These are phyloP conservation scores for Metarhizium anisopliae DNA, from an alignment of 2,329 filamentous ascomycete genomes.

Conservation along the genomic window DNA sequence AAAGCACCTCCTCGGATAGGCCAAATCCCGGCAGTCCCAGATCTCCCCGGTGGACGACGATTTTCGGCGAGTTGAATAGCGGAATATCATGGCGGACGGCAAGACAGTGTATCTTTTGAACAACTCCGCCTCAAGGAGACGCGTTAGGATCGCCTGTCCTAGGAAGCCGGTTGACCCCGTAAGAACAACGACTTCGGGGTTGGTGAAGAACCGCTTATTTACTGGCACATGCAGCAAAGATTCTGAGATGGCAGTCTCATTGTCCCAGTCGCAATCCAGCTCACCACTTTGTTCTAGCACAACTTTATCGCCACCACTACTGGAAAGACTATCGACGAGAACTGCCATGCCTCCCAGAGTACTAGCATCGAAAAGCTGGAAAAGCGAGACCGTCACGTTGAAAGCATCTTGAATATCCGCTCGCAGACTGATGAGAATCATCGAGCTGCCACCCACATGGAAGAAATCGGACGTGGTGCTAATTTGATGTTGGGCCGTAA, in stretches of 20 bases:
- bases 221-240: slow-evolving; percentile 1
- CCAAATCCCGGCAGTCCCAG: slow-evolving; percentile 26
- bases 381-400: neutral
- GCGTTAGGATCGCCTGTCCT: slow-evolving; percentile 26
- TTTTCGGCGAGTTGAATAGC: slow-evolving; percentile 13
- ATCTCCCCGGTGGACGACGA: slow-evolving; percentile 27
- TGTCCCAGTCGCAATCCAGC: neutral
- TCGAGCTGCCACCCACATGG: neutral
- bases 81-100: slow-evolving; percentile 20
- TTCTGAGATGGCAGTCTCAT: neutral
- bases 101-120: slow-evolving; percentile 34
- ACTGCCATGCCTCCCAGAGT: neutral
- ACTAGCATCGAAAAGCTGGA: neutral
- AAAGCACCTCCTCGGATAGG: slow-evolving; percentile 16
- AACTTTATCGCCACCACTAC: neutral
- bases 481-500: neutral
- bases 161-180: slow-evolving; percentile 34
- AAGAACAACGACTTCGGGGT: slow-evolving; percentile 5
- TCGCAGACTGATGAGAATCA: neutral
- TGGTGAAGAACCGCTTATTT: neutral
- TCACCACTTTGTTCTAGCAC: neutral
- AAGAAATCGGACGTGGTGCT: neutral
- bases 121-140: slow-evolving; percentile 21
- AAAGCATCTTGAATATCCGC: neutral
- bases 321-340: neutral